These are phyloP conservation scores for Penicillium hordei DNA, from an alignment of 2,329 filamentous ascomycete genomes.

Conservation along the genomic window DNA sequence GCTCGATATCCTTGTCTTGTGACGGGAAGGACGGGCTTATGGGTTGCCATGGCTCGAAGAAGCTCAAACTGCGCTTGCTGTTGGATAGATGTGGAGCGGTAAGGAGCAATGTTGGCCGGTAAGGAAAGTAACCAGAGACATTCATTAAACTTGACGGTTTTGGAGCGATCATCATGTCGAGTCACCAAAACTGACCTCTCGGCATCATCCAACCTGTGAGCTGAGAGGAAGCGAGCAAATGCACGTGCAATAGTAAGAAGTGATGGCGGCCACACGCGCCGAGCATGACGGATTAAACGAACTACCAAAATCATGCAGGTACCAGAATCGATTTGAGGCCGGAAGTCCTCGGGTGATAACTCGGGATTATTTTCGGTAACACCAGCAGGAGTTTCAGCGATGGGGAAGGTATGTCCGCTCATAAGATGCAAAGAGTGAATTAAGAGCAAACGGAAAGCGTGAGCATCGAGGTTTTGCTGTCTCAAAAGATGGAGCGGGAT, in stretches of 20 bases:
- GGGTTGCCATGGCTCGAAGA: conserved; percentile 57
- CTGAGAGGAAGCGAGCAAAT: conserved; percentile 37
- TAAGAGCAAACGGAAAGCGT: conserved; percentile 46
- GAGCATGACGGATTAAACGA: conserved; percentile 53
- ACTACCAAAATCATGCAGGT: conserved; percentile 44
- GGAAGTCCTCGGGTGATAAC: neutral
- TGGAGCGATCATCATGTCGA: conserved; percentile 24
- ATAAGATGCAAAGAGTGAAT: conserved; percentile 40
- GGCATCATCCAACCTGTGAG: conserved; percentile 3
- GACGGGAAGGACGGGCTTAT: conserved; percentile 55
- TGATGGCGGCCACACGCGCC: conserved; percentile 49
- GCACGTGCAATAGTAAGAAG: conserved; percentile 45
- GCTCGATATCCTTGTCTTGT: conserved; percentile 59
- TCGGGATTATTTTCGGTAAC: conserved; percentile 3
- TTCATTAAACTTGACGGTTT: conserved; percentile 50
- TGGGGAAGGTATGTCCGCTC: conserved; percentile 26
- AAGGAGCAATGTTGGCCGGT: conserved; percentile 51
- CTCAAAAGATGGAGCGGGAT: conserved; percentile 50
- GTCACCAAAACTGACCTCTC: conserved; percentile 3
- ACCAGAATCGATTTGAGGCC: conserved; percentile 26
- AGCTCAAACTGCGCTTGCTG: conserved; percentile 59
- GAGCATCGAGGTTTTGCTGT: conserved; percentile 41
- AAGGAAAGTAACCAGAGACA: conserved; percentile 51
- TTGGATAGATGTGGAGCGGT: conserved; percentile 50
- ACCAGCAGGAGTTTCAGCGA: neutral